Evolutionary conservation across 2,329 filamentous ascomycete genomes (phyloP), one percentile per base, ranked within the genome.

Genomic region (Aspergillus sp.): DNA sequence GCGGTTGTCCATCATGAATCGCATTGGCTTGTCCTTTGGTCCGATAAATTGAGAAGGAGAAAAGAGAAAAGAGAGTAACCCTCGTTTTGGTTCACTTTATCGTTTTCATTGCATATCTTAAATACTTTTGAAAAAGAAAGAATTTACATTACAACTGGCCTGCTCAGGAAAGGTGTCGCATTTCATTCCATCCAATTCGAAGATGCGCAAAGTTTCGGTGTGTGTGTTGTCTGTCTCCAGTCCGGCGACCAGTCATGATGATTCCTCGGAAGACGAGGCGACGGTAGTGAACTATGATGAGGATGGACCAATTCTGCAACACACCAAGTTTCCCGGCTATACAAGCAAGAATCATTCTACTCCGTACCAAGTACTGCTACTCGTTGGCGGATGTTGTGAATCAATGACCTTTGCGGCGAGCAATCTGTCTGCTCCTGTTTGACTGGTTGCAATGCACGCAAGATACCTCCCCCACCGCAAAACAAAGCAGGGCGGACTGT

Each of bases 1-100:
- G 61, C 60, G 60, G 60, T 63, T 56, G 10, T 20, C 57, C 57
- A 62, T 57, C 53, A 61, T 56, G 49, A 30, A 22, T 39, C 37
- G 37, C 15, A 20, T 39, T 39, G 37, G 7, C 17, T 19, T 39
- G 15, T 39, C 17, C 15, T 17, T 20, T 4, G 17, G 37, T 1
- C 10, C 9, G 10, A 15, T 12, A 19, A 39, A 20, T 19, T 19
- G 17, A 39, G 17, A 39, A 39, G n/a, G 4, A 17, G 10, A 39
- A 19, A 20, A 39, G 17, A 39, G 7, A 39, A 20, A 12, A 19
- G 37, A 39, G 6, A 7, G 37, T 19, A 39, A 19, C 25, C 17
- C 17, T 37, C 33, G 9, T 37, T 37, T n/a, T n/a, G 37, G 19
- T 22, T 39, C 37, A 39, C 9, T 30, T 30, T 10, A 7, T 12